Evolutionary conservation across 225 moss, liverwort and hornwort species (phyloP), one percentile per base, ranked within the genome.

Genomic region (Physcomitrium patens): DNA sequence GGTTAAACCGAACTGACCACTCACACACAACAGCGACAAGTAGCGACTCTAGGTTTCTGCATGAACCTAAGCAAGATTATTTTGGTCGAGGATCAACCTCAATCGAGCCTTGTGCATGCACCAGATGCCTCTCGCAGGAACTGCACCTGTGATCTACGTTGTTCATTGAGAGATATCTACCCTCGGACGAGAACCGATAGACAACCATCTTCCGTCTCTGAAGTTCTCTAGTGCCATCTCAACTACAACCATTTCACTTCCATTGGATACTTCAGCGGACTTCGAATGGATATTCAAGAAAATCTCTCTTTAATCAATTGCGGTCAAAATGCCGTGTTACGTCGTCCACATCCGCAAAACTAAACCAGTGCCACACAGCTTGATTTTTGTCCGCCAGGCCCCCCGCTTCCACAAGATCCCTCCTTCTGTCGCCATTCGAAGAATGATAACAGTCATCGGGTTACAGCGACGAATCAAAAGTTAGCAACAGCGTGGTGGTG

Each of bases 331-430:
- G 14, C 16, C 50, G 50, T 48, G 24, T 16, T 22, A 16, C 4
- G 26, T 11, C 9, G 19, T 12, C 52, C 43, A 53, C 47, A 27
- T 57, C 65, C 45, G 8, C 20, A 1, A n/a, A 3, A 15, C 12
- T 16, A 9, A 52, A 61, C n/a, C 50, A 54, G 54, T 28, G 63
- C 63, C 77, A 55, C 70, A 70, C 24, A 26, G 27, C 8, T 16
- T 3, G 68, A 69, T 47, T 45, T 19, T 69, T 28, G n/a, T 60
- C 6, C 20, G 14, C 11, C 63, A 43, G 22, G 63, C 20, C 28
- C 16, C 57, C 42, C 15, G 41, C 51, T 18, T 43, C 76, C 77
- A 77, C 77, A 70, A 13, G 55, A 50, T 76, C 43, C 10, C 37
- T 76, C 43, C 6, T 15, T 8, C 16, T 1, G 13, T 14, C 46